These are phyloP conservation scores for Rhinocladiella mackenziei DNA, from an alignment of 2,329 filamentous ascomycete genomes.

Conservation along the genomic window DNA sequence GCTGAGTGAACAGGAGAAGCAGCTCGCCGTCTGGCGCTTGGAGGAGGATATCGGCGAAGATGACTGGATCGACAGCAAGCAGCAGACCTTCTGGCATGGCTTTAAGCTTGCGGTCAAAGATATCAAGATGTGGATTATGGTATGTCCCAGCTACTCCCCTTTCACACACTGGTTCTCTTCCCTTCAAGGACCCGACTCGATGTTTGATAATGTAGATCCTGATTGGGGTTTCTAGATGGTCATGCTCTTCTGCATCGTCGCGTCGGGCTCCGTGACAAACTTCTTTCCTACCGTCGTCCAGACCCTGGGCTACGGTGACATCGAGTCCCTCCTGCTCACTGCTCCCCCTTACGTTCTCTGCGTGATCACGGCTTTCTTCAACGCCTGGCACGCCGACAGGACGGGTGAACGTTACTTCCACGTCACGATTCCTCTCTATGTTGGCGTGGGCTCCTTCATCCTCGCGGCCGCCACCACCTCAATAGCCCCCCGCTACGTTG, in stretches of 20 bases:
- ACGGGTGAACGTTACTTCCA: conserved; percentile 70
- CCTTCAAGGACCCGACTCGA: background rate
- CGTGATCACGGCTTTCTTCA: conserved; percentile 56
- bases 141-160: conserved; percentile 30
- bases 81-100: conserved; percentile 41
- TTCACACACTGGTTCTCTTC: background rate
- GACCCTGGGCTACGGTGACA: conserved; percentile 64
- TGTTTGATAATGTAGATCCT: background rate
- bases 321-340: conserved; percentile 45
- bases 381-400: conserved; percentile 56
- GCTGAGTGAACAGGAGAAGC: conserved; percentile 56
- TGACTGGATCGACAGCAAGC: conserved; percentile 55
- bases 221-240: conserved; percentile 41
- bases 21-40: conserved; percentile 58
- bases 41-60: conserved; percentile 63
- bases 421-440: conserved; percentile 57
- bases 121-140: conserved; percentile 58
- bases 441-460: conserved; percentile 63
- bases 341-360: conserved; percentile 51
- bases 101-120: conserved; percentile 56
- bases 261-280: conserved; percentile 59
- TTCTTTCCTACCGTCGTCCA: conserved; percentile 69
- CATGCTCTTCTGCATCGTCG: conserved; percentile 47
- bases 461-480: conserved; percentile 60
- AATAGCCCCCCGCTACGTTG: conserved; percentile 60